Conservation (phyloP, 2,329 filamentous ascomycete species). For the Talaromyces sp. region DNA sequence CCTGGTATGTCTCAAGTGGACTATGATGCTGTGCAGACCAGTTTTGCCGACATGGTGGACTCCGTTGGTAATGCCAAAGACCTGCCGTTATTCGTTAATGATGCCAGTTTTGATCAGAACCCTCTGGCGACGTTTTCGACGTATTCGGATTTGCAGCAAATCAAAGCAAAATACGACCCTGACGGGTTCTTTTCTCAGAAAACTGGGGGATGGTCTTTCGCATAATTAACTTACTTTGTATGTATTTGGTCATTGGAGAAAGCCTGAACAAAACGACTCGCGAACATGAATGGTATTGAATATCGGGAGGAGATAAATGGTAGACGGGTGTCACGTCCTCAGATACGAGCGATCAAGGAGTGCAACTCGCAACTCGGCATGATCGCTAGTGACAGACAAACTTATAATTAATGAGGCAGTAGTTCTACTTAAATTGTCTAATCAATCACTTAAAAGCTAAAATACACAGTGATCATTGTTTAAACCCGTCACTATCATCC, state of each 20-base stretch:
- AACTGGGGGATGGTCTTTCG: not conserved
- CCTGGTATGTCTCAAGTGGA: slow-evolving; percentile 23
- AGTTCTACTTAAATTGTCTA: not conserved
- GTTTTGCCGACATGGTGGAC: slow-evolving; percentile 30
- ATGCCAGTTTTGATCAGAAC: slow-evolving; percentile 33
- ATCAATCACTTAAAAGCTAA: not conserved
- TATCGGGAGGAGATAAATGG: not conserved
- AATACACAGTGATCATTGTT: not conserved
- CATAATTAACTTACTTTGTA: not conserved
- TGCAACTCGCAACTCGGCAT: not conserved
- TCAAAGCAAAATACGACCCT: slow-evolving; percentile 43
- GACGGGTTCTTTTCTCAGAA: slow-evolving; percentile 4
- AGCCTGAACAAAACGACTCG: not conserved
- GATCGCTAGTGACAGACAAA: not conserved
- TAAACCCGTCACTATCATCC: not conserved
- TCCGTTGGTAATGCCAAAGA: slow-evolving; percentile 27
- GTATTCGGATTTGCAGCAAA: slow-evolving; percentile 31
- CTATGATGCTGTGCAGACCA: slow-evolving; percentile 29
- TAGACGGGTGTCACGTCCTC: not conserved
- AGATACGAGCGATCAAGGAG: not conserved
- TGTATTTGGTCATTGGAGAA: not conserved
- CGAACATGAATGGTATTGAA: not conserved
- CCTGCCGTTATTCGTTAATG: slow-evolving; percentile 31
- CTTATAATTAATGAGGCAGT: not conserved
- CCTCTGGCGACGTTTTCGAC: slow-evolving; percentile 30